These are phyloP conservation scores for Heritiera littoralis DNA, from an alignment of 345 rosid species.

Conservation along the genomic window DNA sequence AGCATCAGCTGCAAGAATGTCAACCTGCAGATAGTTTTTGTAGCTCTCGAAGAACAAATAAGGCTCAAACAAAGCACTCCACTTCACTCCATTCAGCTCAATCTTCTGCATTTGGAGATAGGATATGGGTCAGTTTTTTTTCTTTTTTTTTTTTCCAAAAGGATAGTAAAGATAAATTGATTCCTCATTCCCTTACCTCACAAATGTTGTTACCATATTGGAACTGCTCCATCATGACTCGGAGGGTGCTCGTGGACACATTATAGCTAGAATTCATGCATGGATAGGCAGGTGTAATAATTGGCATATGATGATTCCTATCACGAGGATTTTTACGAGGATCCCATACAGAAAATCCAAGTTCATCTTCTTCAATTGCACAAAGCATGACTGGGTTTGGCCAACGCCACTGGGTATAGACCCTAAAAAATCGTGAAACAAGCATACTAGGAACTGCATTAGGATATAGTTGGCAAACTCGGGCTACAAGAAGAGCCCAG, in stretches of 20 bases:
- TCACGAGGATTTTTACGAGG: conserved; percentile 70
- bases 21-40: conserved; percentile 71
- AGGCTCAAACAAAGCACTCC: conserved; percentile 63
- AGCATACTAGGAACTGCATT: conserved; percentile 70
- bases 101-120: conserved; percentile 46
- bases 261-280: conserved; percentile 83
- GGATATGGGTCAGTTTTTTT: conserved; percentile 14
- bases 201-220: conserved; percentile 62
- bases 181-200: conserved; percentile 40
- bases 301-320: conserved; percentile 68
- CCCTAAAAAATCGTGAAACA: conserved; percentile 70
- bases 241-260: conserved; percentile 67
- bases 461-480: conserved; percentile 72
- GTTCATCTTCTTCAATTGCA: conserved; percentile 57
- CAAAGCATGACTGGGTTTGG: conserved; percentile 83
- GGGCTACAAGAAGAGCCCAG: conserved; percentile 80
- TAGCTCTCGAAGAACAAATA: conserved; percentile 67
- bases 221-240: conserved; percentile 74
- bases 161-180: conserved; percentile 2
- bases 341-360: conserved; percentile 78
- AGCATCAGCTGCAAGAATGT: conserved; percentile 54
- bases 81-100: conserved; percentile 56
- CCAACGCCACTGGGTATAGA: conserved; percentile 74
- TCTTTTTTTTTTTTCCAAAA: background rate
- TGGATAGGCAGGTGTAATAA: conserved; percentile 74